Percentiles rank a stretch among this genome's conserved stretches.
Evolutionary conservation across 1,284 basidiomycete genomes (phyloP).

Genomic region (Irpex sp.): DNA sequence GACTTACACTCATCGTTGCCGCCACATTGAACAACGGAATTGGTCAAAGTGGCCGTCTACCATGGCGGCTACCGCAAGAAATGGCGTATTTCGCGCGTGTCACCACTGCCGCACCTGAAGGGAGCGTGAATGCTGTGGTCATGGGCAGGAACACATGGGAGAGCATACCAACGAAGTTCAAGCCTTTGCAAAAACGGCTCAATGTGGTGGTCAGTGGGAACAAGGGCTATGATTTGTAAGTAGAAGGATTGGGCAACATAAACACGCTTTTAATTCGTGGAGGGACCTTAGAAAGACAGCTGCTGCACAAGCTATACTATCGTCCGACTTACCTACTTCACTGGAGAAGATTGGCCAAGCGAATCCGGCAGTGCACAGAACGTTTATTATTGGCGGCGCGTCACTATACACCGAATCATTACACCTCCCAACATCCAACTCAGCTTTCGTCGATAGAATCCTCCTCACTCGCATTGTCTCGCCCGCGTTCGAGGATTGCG

Average conservation of each 20-base stretch:
- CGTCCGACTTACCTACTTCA: neutral
- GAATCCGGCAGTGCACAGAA: conserved; percentile 34
- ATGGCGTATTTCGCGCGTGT: conserved; percentile 90
- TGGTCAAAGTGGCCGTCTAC: conserved; percentile 70
- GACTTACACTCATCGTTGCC: conserved; percentile 89
- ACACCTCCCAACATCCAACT: conserved; percentile 30
- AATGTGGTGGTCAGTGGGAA: conserved; percentile 84
- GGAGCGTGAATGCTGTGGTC: conserved; percentile 71
- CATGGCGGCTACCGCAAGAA: conserved; percentile 88
- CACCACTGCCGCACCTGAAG: conserved; percentile 58
- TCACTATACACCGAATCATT: conserved; percentile 76
- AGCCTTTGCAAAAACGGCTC: conserved; percentile 72
- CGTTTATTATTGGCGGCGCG: conserved; percentile 89
- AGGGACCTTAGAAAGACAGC: neutral
- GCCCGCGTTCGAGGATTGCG: conserved; percentile 77
- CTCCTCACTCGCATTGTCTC: conserved; percentile 81
- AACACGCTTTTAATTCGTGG: neutral
- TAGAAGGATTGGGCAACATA: conserved; percentile 10
- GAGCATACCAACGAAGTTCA: conserved; percentile 86
- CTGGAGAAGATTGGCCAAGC: neutral
- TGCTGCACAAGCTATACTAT: neutral
- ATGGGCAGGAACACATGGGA: conserved; percentile 99
- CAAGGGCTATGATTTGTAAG: conserved; percentile 59
- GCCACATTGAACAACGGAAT: conserved; percentile 88
- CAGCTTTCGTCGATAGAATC: conserved; percentile 64